phyloP scores from a whole-genome alignment of 139 green algal species.

The Mychonastes homosphaera region DNA sequence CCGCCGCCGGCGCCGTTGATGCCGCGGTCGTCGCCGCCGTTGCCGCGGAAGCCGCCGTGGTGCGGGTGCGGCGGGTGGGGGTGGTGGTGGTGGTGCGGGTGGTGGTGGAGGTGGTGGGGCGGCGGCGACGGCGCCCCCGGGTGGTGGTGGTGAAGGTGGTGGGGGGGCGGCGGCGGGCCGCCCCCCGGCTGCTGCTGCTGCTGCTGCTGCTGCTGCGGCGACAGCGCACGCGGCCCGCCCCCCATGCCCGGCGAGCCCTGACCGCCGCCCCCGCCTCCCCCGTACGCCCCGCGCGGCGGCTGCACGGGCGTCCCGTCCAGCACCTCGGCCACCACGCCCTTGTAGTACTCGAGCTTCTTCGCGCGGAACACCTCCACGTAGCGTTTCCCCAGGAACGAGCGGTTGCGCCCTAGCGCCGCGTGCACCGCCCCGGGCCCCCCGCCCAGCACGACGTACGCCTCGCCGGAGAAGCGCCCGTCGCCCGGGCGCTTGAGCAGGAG shows the following conservation, averaged over 20 bases:
- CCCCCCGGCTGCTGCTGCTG: neutral
- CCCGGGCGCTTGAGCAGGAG: constrained; percentile 50
- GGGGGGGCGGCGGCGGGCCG: neutral
- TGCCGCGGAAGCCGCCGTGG: neutral
- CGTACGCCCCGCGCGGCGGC: neutral
- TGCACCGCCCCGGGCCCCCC: constrained; percentile 46
- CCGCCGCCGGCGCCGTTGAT: neutral
- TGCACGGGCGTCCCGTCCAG: constrained; percentile 20
- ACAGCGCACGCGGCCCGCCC: neutral
- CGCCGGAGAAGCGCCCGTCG: constrained; percentile 56
- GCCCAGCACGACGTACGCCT: constrained; percentile 62
- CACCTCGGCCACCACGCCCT: constrained; percentile 42
- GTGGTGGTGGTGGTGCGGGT: neutral
- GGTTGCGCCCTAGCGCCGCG: constrained; percentile 56
- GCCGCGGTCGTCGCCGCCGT: neutral
- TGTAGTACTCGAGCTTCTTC: constrained; percentile 68
- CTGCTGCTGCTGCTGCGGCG: neutral
- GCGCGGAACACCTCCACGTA: constrained; percentile 73
- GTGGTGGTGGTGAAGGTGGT: neutral
- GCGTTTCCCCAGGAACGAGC: constrained; percentile 60
- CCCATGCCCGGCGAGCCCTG: constrained; percentile 15
- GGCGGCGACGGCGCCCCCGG: neutral
- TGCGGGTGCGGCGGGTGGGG: neutral
- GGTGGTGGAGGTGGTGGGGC: neutral
- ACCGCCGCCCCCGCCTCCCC: neutral